Conservation (phyloP, 148 eudicot genomes). For the Vaccinium myrtillus region DNA sequence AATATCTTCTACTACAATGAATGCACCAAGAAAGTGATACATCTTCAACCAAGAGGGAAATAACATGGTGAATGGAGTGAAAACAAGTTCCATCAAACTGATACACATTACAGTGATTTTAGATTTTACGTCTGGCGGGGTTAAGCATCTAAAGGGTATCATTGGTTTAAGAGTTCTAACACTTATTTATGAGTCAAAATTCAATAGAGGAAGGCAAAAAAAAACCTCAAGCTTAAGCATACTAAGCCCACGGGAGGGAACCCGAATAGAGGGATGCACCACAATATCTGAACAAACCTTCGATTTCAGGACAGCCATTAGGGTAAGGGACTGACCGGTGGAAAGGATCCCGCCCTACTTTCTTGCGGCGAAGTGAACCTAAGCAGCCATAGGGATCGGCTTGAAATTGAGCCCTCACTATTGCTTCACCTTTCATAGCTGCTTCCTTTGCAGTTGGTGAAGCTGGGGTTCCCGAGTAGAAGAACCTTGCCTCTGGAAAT, state of each 20-base stretch:
- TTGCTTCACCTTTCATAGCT: conserved; percentile 81
- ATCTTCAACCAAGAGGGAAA: background rate
- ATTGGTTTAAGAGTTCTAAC: background rate
- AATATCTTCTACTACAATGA: background rate
- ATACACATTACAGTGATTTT: background rate
- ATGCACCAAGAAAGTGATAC: background rate
- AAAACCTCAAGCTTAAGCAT: background rate
- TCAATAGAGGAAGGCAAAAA: background rate
- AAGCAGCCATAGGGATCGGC: conserved; percentile 85
- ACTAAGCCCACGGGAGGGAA: conserved; percentile 68
- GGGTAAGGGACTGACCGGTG: conserved; percentile 91
- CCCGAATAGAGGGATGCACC: conserved; percentile 62
- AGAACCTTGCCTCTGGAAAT: conserved; percentile 70
- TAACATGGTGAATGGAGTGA: background rate
- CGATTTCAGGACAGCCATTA: conserved; percentile 91
- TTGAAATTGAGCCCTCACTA: conserved; percentile 81
- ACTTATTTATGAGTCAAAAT: background rate
- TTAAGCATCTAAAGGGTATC: background rate
- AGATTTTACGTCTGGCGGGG: background rate
- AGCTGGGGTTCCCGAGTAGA: conserved; percentile 75
- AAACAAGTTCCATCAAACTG: background rate
- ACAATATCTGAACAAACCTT: conserved; percentile 72
- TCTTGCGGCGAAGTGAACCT: conserved; percentile 71
- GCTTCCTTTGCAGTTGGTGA: conserved; percentile 63
- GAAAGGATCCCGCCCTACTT: conserved; percentile 80